phyloP scores from a whole-genome alignment of 2,329 filamentous ascomycete genomes.

The Colletotrichum theobromicola region DNA sequence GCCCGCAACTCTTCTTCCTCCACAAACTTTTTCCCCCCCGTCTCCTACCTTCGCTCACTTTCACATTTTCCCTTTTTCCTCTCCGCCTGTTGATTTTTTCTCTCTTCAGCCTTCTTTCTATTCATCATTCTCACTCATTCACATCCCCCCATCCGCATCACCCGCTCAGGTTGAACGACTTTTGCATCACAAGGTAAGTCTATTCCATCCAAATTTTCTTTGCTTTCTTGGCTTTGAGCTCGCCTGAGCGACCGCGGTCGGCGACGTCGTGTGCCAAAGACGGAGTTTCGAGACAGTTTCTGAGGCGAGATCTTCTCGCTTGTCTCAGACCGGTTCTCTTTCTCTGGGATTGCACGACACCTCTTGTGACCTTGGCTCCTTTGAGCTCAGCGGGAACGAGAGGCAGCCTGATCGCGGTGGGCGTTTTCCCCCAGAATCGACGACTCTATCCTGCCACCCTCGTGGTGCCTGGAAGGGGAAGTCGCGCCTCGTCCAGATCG shows the following conservation, averaged over 20 bases:
- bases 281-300: neutral
- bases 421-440: neutral
- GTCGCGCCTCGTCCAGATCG: neutral
- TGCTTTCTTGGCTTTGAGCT: neutral
- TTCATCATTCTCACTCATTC: too few relatives aligned
- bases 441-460: neutral
- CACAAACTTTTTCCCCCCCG: too few relatives aligned
- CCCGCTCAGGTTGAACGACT: too few relatives aligned
- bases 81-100: too few relatives aligned
- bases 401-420: neutral
- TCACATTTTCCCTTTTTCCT: too few relatives aligned
- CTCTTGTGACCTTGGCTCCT: neutral
- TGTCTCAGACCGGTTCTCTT: too few relatives aligned
- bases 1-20: too few relatives aligned
- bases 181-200: neutral
- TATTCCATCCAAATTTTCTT: neutral
- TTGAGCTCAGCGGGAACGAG: neutral
- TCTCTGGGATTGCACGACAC: neutral
- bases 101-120: too few relatives aligned
- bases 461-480: neutral
- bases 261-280: neutral
- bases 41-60: too few relatives aligned
- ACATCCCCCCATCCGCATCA: too few relatives aligned
- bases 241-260: neutral
- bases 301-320: neutral